Base-by-base conservation (phyloP, 169 alveolate genomes). In the Fabrea salina region DNA sequence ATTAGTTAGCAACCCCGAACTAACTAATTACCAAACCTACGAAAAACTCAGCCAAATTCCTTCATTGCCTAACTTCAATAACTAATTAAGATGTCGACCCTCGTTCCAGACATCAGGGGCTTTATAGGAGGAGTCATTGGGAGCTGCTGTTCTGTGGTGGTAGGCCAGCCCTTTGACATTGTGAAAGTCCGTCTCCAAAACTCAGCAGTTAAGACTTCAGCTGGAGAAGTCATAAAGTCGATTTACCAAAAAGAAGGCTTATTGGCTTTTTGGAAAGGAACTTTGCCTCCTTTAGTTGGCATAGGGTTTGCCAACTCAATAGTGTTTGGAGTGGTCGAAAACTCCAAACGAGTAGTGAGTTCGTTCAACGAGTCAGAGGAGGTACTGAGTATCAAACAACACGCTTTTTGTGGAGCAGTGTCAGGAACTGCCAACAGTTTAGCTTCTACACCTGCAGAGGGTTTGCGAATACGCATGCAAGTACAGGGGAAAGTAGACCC, bases 141-240 rank as follows among this genome's bases (percentile, higher is more conserved):
- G 30, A 79, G 84, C 30, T 49, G 37, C 27, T 6, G 33, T 27
- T 53, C 57, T 33, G 84, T 78, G 3, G 47, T 64, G 19, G 70
- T 59, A n/a, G 70, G 75, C 27, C 79, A 64, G 37, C 84, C 84
- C 16, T 78, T 78, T 49, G 84, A 78, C 35, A 78, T 64, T 16
- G 57, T 78, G 40, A 78, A 78, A 47, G 84, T 78, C 11, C 64
- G 84, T 8, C n/a, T 78, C 40, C 84, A 78, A 30, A 78, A 43
- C 27, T 16, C 35, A 30, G 44, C 50, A 3, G 53, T 49, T 59
- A 19, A 4, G 50, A 41, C 50, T 0, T 7, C n/a, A 4, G 58
- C 16, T 7, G 33, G 27, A 16, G 22, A 41, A 32, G 47, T 56
- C 19, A 22, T 78, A n/a, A 61, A 7, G 33, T 8, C 35, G 5